Evolutionary conservation across 1,284 basidiomycete genomes (phyloP), one percentile per base, ranked within the genome.

Genomic region (Pascua guehoae): DNA sequence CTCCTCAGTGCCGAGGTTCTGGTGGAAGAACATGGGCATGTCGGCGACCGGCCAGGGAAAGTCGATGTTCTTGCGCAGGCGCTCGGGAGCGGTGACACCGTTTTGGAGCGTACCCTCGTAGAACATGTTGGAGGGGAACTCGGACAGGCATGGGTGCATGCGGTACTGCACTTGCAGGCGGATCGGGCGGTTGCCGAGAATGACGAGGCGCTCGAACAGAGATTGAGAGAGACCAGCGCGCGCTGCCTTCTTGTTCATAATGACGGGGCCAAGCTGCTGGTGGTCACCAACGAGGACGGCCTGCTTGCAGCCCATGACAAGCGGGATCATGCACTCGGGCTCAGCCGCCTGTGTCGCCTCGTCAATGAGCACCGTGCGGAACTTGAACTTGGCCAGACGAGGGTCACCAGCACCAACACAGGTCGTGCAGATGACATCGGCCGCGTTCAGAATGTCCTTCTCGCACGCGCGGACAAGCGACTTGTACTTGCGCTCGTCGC

Each of bases 221-320:
- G 94, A 98, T 74, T 98, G 94, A 0, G 93, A 97, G 45, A 98
- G 83, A 37, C 96, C 96, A 0, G 96, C 96, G 14, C 92, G 87
- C 0, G 96, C 96, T 1, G 95, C 96, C 75, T 98, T 98, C 84
- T 98, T 98, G 85, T 98, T 98, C 96, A 98, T 98, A 75, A 99
- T 98, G 66, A 98, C 96, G 10, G 96, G 96, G 1, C 96, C 96
- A 49, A 98, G 86, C 83, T 99, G 96, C 79, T 88, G 89, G 77
- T 98, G 94, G 79, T 98, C 94, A 51, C 96, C 96, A 51, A 99
- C 96, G 50, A 99, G 86, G 36, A 99, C 94, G 53, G 94, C 92
- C 73, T 99, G 96, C 78, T 98, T 98, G 77, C 94, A 98, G 36
- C 96, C 96, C 70, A 98, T 86, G 14, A 98, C 89, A 41, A 99